These are phyloP conservation scores for Anthracocystis panici-leucophaei DNA, from an alignment of 1,284 basidiomycete species.

Conservation along the genomic window DNA sequence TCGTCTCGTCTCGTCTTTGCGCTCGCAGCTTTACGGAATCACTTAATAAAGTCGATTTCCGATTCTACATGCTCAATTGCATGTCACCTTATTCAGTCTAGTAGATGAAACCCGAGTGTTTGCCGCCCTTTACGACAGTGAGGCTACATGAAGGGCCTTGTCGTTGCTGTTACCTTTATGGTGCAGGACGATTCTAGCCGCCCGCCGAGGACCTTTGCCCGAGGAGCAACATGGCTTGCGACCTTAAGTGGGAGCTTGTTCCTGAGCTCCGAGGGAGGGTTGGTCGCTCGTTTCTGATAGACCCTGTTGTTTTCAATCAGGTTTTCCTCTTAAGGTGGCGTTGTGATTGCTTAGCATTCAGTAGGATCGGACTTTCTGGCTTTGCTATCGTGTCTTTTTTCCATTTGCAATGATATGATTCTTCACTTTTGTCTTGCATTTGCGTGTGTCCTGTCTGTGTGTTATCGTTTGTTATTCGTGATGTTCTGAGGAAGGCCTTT, in stretches of 20 bases:
- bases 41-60: slow-evolving; percentile 69
- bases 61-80: slow-evolving; percentile 67
- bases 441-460: neutral
- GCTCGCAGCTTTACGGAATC: slow-evolving; percentile 66
- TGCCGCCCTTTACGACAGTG: slow-evolving; percentile 66
- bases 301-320: slow-evolving; percentile 28
- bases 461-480: neutral
- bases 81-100: slow-evolving; percentile 68
- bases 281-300: slow-evolving; percentile 67
- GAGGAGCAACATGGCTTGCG: slow-evolving; percentile 61
- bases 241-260: slow-evolving; percentile 65
- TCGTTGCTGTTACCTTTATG: slow-evolving; percentile 19
- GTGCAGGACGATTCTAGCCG: slow-evolving; percentile 57
- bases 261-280: slow-evolving; percentile 65
- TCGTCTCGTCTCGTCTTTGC: slow-evolving; percentile 4
- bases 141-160: slow-evolving; percentile 59
- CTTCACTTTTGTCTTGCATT: neutral
- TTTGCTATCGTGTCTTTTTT: slow-evolving; percentile 5
- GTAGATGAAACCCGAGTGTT: slow-evolving; percentile 66
- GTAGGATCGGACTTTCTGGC: slow-evolving; percentile 8
- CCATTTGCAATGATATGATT: slow-evolving; percentile 21
- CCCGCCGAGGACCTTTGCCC: slow-evolving; percentile 67
- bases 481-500: neutral
- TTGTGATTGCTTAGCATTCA: slow-evolving; percentile 12
- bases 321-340: slow-evolving; percentile 11